These are phyloP conservation scores for Penicillium griseofulvum DNA, from an alignment of 2,329 filamentous ascomycete genomes.

Conservation along the genomic window DNA sequence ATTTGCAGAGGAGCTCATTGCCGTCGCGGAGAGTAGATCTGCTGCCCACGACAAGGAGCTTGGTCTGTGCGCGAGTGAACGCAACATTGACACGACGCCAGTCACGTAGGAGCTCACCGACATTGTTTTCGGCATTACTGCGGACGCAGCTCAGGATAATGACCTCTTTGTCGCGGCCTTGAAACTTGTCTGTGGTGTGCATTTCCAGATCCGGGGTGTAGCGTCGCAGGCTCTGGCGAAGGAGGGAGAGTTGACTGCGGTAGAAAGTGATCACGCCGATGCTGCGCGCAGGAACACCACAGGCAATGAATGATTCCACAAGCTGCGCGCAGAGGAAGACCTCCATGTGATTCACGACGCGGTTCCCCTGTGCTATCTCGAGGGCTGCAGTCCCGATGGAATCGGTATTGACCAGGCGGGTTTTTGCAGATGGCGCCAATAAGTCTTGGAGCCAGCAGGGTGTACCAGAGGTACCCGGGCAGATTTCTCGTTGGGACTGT, in stretches of 20 bases:
- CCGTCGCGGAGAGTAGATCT: slow-evolving; percentile 65
- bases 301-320: slow-evolving; percentile 71
- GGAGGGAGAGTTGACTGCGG: slow-evolving; percentile 80
- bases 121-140: slow-evolving; percentile 74
- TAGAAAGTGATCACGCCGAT: slow-evolving; percentile 98
- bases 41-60: slow-evolving; percentile 84
- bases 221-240: slow-evolving; percentile 68
- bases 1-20: slow-evolving; percentile 72
- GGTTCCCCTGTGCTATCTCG: slow-evolving; percentile 69
- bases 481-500: slow-evolving; percentile 47
- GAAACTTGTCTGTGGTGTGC: slow-evolving; percentile 95
- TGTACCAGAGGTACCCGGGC: slow-evolving; percentile 49
- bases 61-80: slow-evolving; percentile 87
- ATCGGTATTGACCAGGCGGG: slow-evolving; percentile 89
- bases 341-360: slow-evolving; percentile 86
- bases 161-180: slow-evolving; percentile 92
- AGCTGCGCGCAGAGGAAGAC: slow-evolving; percentile 74
- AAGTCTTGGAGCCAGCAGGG: slow-evolving; percentile 76
- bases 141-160: slow-evolving; percentile 84
- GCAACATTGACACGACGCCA: slow-evolving; percentile 95
- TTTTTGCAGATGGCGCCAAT: slow-evolving; percentile 67
- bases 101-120: slow-evolving; percentile 90
- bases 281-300: slow-evolving; percentile 70
- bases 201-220: slow-evolving; percentile 71
- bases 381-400: slow-evolving; percentile 60